Evolutionary conservation across 169 alveolate species (phyloP).

Genomic region (Plasmodium fragile): DNA sequence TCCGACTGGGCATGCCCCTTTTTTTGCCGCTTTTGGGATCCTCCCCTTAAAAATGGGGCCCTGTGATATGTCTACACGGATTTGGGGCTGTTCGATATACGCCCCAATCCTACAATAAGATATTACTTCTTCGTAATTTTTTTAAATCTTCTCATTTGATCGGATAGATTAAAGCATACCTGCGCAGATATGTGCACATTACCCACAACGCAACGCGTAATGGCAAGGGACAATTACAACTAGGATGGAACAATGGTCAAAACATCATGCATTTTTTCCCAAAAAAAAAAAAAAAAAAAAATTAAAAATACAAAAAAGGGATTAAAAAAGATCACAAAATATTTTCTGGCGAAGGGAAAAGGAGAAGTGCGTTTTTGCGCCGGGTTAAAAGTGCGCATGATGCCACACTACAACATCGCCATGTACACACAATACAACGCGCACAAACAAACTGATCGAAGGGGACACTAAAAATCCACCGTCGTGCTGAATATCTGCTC

Average conservation of each 20-base stretch:
- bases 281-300: constrained; percentile 1
- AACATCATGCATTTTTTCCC: neutral
- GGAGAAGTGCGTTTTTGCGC: neutral
- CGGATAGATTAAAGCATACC: neutral
- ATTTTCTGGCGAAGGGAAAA: neutral
- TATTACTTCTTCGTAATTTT: neutral
- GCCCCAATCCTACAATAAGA: neutral
- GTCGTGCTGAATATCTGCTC: constrained; percentile 72
- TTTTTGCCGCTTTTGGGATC: neutral
- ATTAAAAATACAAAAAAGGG: neutral
- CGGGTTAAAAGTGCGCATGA: neutral
- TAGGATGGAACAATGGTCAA: neutral
- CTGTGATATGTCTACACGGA: neutral
- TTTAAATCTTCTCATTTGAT: neutral
- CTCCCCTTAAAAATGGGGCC: neutral
- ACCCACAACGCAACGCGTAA: neutral
- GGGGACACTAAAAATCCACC: constrained; percentile 40
- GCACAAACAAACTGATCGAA: neutral
- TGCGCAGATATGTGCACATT: neutral
- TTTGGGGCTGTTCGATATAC: neutral
- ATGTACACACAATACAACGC: neutral
- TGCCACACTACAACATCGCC: neutral
- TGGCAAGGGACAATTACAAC: neutral
- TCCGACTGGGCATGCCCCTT: neutral
- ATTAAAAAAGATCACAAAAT: neutral